Evolutionary conservation across 179 eudicot genomes (phyloP), one percentile per base, ranked within the genome.

Genomic region (Spergularia azorica): DNA sequence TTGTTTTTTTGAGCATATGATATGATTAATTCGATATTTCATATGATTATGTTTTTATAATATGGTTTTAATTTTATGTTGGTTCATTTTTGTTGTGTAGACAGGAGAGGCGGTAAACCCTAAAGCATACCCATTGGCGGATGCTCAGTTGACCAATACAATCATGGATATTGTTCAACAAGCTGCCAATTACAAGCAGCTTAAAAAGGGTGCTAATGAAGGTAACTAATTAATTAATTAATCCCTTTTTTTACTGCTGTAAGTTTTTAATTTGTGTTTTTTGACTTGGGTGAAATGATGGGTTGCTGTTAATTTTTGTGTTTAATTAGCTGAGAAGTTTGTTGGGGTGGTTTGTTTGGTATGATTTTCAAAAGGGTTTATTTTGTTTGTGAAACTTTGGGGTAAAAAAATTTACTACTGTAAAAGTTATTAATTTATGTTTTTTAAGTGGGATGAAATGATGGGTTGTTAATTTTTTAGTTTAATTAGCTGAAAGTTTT

Each of bases 121-220:
- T 0, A 92, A 92, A 81, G 97, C 95, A 41, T 92, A 92, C 87
- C 97, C 95, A 2, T 83, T 92, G 73, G 95, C 95, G 0, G 93
- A 89, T 86, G 78, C 89, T 13, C 93, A 90, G 82, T 82, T 92
- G 79, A 85, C 93, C 10, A 88, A 83, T 12, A 89, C 92, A 8
- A 92, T 92, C 3, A 70, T 88, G 81, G 94, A 90, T 72, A 88
- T 92, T 77, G 92, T 92, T 81, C 93, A 89, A 32, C 97, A 92
- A 86, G 95, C 95, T 69, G 90, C 97, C 51, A 88, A 92, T 71
- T 90, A 87, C 76, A 91, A 91, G 80, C 96, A 91, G 54, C 93
- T 91, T 32, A 91, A 91, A 73, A 91, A 91, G 93, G 96, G 96
- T 70, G 96, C 96, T 75, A 91, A 91, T 81, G 96, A 87, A 89